These are phyloP conservation scores for Eimeria falciformis DNA, from an alignment of 169 alveolate genomes.

Conservation along the genomic window DNA sequence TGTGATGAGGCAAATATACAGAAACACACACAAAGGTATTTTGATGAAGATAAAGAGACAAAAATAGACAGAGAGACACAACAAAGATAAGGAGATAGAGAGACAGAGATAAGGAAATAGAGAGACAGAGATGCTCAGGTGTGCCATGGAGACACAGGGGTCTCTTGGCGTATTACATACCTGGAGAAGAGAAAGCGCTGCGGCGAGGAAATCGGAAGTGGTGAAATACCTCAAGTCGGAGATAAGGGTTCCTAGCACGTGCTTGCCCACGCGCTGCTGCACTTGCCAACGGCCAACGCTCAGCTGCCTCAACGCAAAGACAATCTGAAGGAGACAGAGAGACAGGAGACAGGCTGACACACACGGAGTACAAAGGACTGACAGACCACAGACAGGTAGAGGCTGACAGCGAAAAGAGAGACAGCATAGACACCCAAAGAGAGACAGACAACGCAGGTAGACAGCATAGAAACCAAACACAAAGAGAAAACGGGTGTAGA, in stretches of 20 bases:
- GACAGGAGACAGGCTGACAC: no score
- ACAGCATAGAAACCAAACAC: background rate
- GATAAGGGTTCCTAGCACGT: conserved; percentile 1
- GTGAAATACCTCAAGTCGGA: background rate
- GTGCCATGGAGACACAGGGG: no score
- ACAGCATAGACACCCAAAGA: background rate
- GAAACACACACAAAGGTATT: background rate
- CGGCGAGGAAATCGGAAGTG: background rate
- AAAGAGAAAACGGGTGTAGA: background rate
- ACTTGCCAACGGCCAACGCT: conserved; percentile 48
- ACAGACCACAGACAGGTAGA: no score
- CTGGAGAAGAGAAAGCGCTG: conserved; percentile 13
- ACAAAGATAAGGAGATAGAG: background rate
- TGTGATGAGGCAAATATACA: background rate
- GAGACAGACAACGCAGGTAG: background rate
- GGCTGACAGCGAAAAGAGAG: no score
- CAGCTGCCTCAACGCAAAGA: conserved; percentile 38
- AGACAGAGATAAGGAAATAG: background rate
- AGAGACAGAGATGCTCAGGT: no score
- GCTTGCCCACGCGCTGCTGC: conserved; percentile 61
- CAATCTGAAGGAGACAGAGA: conserved; percentile 14
- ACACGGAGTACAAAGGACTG: no score
- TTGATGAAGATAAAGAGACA: background rate
- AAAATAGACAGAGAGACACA: background rate
- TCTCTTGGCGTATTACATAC: no score